A percentile compares a stretch with the other conserved stretches of the same genome.
These are phyloP conservation scores for Paraconiothyrium sp. DNA, from an alignment of 2,329 filamentous ascomycete genomes.

Conservation along the genomic window DNA sequence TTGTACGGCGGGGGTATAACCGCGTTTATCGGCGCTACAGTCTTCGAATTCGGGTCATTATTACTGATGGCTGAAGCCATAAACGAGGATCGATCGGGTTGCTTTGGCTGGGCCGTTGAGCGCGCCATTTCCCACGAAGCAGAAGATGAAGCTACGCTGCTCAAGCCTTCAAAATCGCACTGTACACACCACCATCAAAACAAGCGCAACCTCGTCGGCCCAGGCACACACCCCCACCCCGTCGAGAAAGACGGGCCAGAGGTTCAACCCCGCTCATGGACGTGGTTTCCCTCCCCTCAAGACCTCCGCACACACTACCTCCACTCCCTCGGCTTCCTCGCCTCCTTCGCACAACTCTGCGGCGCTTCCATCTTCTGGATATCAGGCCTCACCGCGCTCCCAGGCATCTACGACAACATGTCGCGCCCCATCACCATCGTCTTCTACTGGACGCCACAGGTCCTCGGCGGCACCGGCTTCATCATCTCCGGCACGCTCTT, in stretches of 20 bases:
- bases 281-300: conserved; percentile 67
- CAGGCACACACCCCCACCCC: conserved; percentile 1
- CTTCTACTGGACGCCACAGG: conserved; percentile 70
- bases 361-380: conserved; percentile 73
- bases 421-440: conserved; percentile 60
- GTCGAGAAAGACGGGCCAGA: neutral
- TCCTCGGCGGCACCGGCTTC: conserved; percentile 70
- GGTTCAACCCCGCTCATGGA: conserved; percentile 53
- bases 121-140: conserved; percentile 52
- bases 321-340: conserved; percentile 70
- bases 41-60: conserved; percentile 72
- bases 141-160: conserved; percentile 22
- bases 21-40: conserved; percentile 72
- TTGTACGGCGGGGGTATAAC: conserved; percentile 67
- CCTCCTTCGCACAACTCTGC: conserved; percentile 64
- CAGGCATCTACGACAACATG: conserved; percentile 63
- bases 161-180: conserved; percentile 26
- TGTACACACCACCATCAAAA: conserved; percentile 52
- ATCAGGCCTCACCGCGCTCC: conserved; percentile 67
- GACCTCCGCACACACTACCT: conserved; percentile 69
- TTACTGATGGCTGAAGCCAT: conserved; percentile 73
- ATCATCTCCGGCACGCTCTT: conserved; percentile 67
- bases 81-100: conserved; percentile 71
- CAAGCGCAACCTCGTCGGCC: conserved; percentile 42
- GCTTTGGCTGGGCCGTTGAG: conserved; percentile 75